phyloP scores from a whole-genome alignment of 2,329 filamentous ascomycete genomes.

The Hypoxylon sp. region DNA sequence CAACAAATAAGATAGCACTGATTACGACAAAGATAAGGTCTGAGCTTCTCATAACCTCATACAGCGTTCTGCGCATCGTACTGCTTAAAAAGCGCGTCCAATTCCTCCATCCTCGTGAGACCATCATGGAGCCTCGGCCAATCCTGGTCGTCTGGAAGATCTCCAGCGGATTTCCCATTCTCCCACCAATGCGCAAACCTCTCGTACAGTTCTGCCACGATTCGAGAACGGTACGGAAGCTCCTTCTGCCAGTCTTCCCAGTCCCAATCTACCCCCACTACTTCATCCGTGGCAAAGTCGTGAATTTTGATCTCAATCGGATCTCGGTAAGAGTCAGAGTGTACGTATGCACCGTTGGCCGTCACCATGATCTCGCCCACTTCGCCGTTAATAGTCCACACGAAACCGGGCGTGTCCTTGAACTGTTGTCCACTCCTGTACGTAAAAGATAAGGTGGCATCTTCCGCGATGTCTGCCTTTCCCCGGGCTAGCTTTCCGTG shows the following conservation, averaged over 20 bases:
- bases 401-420: conserved; percentile 60
- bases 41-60: not conserved
- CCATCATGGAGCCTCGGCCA: conserved; percentile 60
- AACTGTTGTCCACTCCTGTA: conserved; percentile 66
- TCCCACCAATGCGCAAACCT: conserved; percentile 60
- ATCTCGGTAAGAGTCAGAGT: conserved; percentile 56
- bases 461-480: conserved; percentile 47
- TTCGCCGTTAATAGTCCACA: conserved; percentile 68
- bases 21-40: not conserved
- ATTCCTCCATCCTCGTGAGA: conserved; percentile 42
- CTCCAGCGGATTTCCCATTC: conserved; percentile 31
- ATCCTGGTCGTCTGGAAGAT: conserved; percentile 50
- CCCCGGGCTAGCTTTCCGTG: conserved; percentile 57
- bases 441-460: conserved; percentile 61
- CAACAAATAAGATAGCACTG: not conserved
- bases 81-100: conserved; percentile 46
- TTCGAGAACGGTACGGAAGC: conserved; percentile 61
- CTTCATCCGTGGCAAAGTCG: conserved; percentile 62
- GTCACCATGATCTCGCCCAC: conserved; percentile 65
- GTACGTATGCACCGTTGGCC: conserved; percentile 47
- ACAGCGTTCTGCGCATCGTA: conserved; percentile 39
- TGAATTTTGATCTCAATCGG: conserved; percentile 66
- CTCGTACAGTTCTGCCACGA: conserved; percentile 71
- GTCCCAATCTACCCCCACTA: conserved; percentile 61
- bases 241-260: conserved; percentile 65